Conservation (phyloP, 2,329 filamentous ascomycete species). For the Coniochaeta sp. region DNA sequence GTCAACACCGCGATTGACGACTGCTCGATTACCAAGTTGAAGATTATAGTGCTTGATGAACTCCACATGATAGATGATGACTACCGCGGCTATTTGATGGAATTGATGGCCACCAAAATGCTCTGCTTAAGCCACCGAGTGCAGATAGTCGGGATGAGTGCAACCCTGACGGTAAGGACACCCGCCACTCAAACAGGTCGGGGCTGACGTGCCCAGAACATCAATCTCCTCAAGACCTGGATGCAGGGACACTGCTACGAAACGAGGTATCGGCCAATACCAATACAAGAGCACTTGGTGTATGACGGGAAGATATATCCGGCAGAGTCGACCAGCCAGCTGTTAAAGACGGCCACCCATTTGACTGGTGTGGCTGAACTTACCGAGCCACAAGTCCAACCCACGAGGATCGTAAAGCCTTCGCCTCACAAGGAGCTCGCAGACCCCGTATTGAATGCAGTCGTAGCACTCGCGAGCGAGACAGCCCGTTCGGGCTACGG, state of each 20-base stretch:
- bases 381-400: constrained; percentile 25
- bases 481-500: constrained; percentile 63
- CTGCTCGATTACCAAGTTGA: constrained; percentile 55
- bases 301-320: constrained; percentile 63
- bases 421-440: constrained; percentile 56
- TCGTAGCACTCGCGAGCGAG: constrained; percentile 62
- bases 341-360: constrained; percentile 50
- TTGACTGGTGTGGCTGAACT: constrained; percentile 16
- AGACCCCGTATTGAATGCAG: constrained; percentile 61
- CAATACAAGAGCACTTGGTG: constrained; percentile 67
- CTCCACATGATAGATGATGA: constrained; percentile 79
- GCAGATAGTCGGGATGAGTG: constrained; percentile 75
- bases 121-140: constrained; percentile 59
- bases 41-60: constrained; percentile 66
- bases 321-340: constrained; percentile 47
- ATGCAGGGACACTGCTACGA: constrained; percentile 64
- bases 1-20: constrained; percentile 69
- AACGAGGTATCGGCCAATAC: constrained; percentile 67
- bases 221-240: constrained; percentile 62
- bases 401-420: constrained; percentile 40
- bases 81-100: constrained; percentile 66
- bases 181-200: not conserved
- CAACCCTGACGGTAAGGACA: constrained; percentile 58
- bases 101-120: constrained; percentile 67
- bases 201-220: constrained; percentile 45